phyloP scores from a whole-genome alignment of 192 early-diverging fungal genomes.

The Umbelopsis sp. region DNA sequence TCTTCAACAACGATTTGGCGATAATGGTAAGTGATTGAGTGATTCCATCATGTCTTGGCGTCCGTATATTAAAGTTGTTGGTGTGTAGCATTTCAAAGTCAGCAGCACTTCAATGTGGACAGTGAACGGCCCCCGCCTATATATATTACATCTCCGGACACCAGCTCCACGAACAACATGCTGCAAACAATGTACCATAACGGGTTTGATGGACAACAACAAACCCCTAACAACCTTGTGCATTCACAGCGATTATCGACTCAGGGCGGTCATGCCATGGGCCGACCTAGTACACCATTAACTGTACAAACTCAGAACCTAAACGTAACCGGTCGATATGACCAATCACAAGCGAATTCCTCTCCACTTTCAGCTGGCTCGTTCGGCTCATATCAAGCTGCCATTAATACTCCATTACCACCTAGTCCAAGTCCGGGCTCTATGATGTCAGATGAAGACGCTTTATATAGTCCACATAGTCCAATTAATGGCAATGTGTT shows the following conservation, averaged over 20 bases:
- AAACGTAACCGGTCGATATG: not conserved
- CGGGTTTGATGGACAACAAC: not conserved
- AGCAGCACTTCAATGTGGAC: constrained; percentile 7
- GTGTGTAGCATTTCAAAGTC: not conserved
- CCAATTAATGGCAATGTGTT: not conserved
- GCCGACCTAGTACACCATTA: not conserved
- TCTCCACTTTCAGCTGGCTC: not conserved
- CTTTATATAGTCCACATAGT: constrained; percentile 5
- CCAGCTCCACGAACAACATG: not conserved
- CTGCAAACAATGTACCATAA: not conserved
- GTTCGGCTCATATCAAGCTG: constrained; percentile 13
- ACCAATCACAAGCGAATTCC: not conserved
- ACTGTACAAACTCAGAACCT: constrained; percentile 17
- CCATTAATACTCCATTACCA: constrained; percentile 24
- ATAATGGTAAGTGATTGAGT: constrained; percentile 5
- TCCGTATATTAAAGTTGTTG: not conserved
- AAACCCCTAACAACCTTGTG: not conserved
- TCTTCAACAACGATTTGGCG: constrained; percentile 49
- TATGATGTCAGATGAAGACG: constrained; percentile 29
- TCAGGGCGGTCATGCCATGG: not conserved
- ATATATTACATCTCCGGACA: constrained; percentile 59
- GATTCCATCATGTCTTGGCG: not conserved
- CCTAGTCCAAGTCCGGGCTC: constrained; percentile 29
- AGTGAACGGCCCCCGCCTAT: constrained; percentile 48
- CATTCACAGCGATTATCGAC: not conserved